Percentiles rank a stretch among this genome's conserved stretches.
phyloP scores from a whole-genome alignment of 1,139 yeast species.

The Lodderomyces orthopsilosis region DNA sequence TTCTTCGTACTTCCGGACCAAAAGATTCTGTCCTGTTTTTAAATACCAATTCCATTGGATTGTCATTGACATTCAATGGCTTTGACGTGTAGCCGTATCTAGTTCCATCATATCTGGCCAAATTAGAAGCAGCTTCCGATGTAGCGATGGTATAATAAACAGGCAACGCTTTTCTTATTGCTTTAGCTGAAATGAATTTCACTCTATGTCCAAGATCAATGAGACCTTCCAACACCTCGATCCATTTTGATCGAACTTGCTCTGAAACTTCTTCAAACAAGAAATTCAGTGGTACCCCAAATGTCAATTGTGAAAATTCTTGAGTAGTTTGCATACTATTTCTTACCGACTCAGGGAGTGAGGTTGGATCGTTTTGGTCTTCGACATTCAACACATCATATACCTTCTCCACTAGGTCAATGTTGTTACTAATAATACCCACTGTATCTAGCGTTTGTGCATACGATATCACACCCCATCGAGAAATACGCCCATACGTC shows the following conservation, averaged over 20 bases:
- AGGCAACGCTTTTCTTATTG: slow-evolving; percentile 66
- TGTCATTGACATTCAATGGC: slow-evolving; percentile 28
- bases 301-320: slow-evolving; percentile 23
- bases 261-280: slow-evolving; percentile 53
- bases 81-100: slow-evolving; percentile 58
- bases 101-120: slow-evolving; percentile 86
- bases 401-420: slow-evolving; percentile 45
- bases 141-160: slow-evolving; percentile 86
- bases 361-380: slow-evolving; percentile 83
- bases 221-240: slow-evolving; percentile 39
- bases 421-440: slow-evolving; percentile 64
- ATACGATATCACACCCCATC: slow-evolving; percentile 90
- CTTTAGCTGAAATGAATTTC: slow-evolving; percentile 65
- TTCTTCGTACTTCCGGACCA: slow-evolving; percentile 78
- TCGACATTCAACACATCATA: slow-evolving; percentile 53
- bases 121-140: slow-evolving; percentile 91
- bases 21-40: slow-evolving; percentile 64
- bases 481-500: slow-evolving; percentile 81
- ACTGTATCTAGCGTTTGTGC: slow-evolving; percentile 96
- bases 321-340: slow-evolving; percentile 15
- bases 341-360: slow-evolving; percentile 43
- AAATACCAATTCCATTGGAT: slow-evolving; percentile 32
- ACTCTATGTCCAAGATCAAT: slow-evolving; percentile 53
- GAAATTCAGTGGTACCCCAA: slow-evolving; percentile 76
- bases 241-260: slow-evolving; percentile 48